A percentile compares a stretch with the other conserved stretches of the same genome.
phyloP scores from a whole-genome alignment of 495 filamentous ascomycete species.

The Tuber calosporum region DNA sequence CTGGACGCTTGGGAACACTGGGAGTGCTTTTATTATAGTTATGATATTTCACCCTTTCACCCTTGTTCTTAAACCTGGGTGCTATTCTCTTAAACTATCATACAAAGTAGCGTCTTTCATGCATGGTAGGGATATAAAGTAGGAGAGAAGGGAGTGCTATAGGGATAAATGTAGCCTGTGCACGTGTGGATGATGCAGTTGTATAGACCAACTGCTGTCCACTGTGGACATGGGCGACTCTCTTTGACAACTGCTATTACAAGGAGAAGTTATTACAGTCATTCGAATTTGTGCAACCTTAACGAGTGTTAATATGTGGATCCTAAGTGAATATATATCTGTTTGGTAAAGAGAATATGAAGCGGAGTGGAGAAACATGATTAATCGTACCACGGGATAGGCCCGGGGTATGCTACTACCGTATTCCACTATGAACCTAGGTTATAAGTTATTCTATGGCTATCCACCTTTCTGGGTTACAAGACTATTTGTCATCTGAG shows the following conservation, averaged over 20 bases:
- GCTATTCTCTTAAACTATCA: not conserved
- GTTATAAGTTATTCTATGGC: not conserved
- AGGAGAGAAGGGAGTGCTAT: not conserved
- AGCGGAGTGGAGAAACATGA: not conserved
- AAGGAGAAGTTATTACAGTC: no score
- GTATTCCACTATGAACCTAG: not conserved
- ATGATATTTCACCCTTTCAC: not conserved
- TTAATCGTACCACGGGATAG: not conserved
- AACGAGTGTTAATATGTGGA: not conserved
- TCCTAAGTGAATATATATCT: no score
- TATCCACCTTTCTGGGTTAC: not conserved
- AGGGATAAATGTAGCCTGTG: not conserved
- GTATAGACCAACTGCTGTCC: not conserved
- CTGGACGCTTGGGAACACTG: no score
- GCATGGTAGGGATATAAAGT: no score
- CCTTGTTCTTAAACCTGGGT: not conserved
- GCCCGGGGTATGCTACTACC: not conserved
- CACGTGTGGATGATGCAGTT: not conserved
- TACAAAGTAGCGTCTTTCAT: not conserved
- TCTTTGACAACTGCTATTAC: not conserved
- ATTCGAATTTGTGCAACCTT: not conserved
- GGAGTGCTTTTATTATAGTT: no score
- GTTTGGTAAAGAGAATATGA: not conserved
- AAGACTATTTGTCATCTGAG: not conserved
- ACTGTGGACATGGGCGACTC: not conserved